phyloP scores from a whole-genome alignment of 2,329 filamentous ascomycete genomes.

The Anthostomella pinea region DNA sequence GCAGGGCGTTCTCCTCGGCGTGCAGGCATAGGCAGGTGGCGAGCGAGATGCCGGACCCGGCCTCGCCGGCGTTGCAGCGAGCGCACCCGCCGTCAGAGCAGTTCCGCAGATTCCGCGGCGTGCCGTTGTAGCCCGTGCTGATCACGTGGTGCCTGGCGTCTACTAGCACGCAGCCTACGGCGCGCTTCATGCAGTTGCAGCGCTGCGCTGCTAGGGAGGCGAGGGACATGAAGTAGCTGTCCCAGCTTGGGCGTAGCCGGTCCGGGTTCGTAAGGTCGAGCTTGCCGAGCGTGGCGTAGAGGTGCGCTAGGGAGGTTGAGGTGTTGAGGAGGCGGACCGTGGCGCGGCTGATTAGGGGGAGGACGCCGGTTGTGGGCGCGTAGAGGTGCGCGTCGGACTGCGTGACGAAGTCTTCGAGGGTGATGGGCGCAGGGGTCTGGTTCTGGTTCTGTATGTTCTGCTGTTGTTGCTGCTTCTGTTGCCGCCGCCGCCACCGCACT shows the following conservation, averaged over 20 bases:
- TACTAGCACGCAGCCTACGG: slow-evolving; percentile 92
- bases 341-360: slow-evolving; percentile 76
- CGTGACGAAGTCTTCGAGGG: slow-evolving; percentile 55
- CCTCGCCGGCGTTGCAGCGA: slow-evolving; percentile 76
- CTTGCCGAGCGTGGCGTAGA: slow-evolving; percentile 69
- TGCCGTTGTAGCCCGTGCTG: slow-evolving; percentile 96
- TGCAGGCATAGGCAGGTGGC: slow-evolving; percentile 95
- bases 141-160: slow-evolving; percentile 78
- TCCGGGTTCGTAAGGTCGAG: slow-evolving; percentile 76
- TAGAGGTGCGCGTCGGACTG: slow-evolving; percentile 75
- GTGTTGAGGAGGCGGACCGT: slow-evolving; percentile 86
- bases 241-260: slow-evolving; percentile 86
- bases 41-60: slow-evolving; percentile 67
- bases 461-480: slow-evolving; percentile 3
- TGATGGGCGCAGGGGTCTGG: slow-evolving; percentile 21
- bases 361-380: slow-evolving; percentile 59
- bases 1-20: slow-evolving; percentile 92
- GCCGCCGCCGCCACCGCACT: slow-evolving; percentile 77
- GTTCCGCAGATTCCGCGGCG: slow-evolving; percentile 83
- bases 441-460: background rate
- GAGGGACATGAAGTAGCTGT: slow-evolving; percentile 98
- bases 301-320: slow-evolving; percentile 64
- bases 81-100: slow-evolving; percentile 90
- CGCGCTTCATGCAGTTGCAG: slow-evolving; percentile 96
- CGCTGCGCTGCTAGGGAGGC: slow-evolving; percentile 85